Conservation (phyloP, 495 filamentous ascomycete species). For the Hypoxylon crocopeplum region DNA sequence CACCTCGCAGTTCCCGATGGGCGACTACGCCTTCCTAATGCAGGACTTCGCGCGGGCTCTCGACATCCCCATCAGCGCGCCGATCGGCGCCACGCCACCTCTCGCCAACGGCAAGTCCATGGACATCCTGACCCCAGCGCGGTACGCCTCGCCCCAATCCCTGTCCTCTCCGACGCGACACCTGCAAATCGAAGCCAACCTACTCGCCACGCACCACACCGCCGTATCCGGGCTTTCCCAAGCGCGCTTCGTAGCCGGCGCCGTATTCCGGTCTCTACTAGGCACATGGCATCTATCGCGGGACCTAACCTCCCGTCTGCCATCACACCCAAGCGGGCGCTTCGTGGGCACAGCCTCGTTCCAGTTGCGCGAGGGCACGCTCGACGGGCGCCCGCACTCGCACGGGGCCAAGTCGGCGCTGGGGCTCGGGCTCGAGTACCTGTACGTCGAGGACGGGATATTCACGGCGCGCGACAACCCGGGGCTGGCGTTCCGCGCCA, state of each 20-base stretch:
- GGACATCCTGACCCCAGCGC: conserved; percentile 54
- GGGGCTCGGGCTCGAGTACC: conserved; percentile 58
- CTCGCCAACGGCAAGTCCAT: conserved; percentile 47
- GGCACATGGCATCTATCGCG: conserved; percentile 72
- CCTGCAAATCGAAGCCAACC: conserved; percentile 13
- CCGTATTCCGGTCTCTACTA: conserved; percentile 75
- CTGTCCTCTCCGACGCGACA: background rate
- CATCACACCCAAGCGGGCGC: conserved; percentile 63
- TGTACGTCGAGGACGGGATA: conserved; percentile 69
- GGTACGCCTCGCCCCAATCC: conserved; percentile 40
- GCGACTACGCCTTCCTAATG: conserved; percentile 81
- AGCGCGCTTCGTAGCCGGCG: conserved; percentile 60
- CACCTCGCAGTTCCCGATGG: conserved; percentile 77
- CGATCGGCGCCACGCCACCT: conserved; percentile 34
- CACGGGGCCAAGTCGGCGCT: conserved; percentile 13
- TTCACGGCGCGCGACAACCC: conserved; percentile 55
- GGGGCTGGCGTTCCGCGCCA: conserved; percentile 55
- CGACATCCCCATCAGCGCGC: conserved; percentile 43
- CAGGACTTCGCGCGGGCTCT: conserved; percentile 69
- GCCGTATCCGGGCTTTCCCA: conserved; percentile 44
- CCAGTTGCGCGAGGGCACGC: conserved; percentile 60
- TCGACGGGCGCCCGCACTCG: conserved; percentile 54
- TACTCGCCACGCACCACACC: conserved; percentile 43
- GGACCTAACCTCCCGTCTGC: conserved; percentile 51
- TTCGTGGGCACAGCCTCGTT: conserved; percentile 69